Evolutionary conservation across 2,329 filamentous ascomycete species (phyloP), one percentile per base, ranked within the genome.

Genomic region (Tolypocladium cylindrosporum): DNA sequence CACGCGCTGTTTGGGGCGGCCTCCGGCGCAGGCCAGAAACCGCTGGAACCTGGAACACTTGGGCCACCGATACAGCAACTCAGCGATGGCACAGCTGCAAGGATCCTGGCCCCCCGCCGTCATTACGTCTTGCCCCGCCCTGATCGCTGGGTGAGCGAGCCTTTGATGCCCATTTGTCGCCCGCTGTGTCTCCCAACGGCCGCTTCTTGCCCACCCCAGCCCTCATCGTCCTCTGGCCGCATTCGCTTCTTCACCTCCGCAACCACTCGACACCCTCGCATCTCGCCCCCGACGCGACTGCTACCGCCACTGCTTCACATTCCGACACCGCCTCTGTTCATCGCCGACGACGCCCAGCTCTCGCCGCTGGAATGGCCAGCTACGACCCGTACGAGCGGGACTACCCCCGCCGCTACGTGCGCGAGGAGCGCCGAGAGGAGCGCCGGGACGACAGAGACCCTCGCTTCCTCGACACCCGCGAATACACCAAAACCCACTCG

Each of bases 381-480:
- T 84, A 84, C 76, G 81, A 84, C 66, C 71, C 74, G 55, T 82
- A 83, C 66, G 80, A 83, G 51, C 73, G 71, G 64, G 77, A 81
- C 56, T 75, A 79, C 57, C 67, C 74, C 73, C 73, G 77, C 61
- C 78, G 77, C 61, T 77, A 82, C 66, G 77, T 81, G 68, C 77
- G 80, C 57, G 80, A 82, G 61, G 80, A 82, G 59, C 76, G 77
- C 41, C 77, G 80, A 56, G 80, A 82, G 61, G 80, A 82, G 59
- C 76, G 77, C 41, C 75, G 78, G 54, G 76, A 80, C 51, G 77
- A 80, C 54, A 72, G 74, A 48, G 79, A 82, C 43, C 74, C 79
- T 59, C 79, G 81, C 63, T 82, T 81, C 63, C 72, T 77, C 60
- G 82, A 85, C 21, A 64, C 75, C 40, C 76, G 79, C 63, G 81